A percentile compares a stretch with the other conserved stretches of the same genome.
Conservation (phyloP, 1,139 yeast genomes). For the Arxiozyma bovina region DNA sequence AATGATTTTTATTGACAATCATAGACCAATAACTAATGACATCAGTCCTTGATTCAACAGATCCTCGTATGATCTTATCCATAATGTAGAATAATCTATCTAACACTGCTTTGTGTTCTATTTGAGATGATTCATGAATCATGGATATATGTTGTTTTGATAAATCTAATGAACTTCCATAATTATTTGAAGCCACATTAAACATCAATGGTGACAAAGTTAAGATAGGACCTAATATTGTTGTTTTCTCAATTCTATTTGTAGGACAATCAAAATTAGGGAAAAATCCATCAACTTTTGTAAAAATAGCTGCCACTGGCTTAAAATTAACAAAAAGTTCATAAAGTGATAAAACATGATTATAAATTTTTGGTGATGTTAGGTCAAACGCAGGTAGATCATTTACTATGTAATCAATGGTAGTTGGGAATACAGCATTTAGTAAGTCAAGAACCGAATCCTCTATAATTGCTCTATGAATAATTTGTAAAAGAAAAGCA, state of each 20-base stretch:
- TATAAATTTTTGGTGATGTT: constrained; percentile 43
- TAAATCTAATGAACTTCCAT: constrained; percentile 35
- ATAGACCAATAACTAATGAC: constrained; percentile 62
- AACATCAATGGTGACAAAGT: constrained; percentile 64
- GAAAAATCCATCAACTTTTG: constrained; percentile 49
- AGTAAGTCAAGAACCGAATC: constrained; percentile 55
- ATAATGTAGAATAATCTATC: constrained; percentile 59
- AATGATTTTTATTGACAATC: constrained; percentile 70
- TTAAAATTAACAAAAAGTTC: constrained; percentile 56
- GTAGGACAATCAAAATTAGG: constrained; percentile 33
- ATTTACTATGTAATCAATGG: constrained; percentile 27
- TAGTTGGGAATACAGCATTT: constrained; percentile 45
- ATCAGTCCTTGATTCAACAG: constrained; percentile 51
- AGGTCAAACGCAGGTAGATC: constrained; percentile 30
- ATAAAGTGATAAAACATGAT: constrained; percentile 44
- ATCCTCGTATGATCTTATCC: constrained; percentile 72
- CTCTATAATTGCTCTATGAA: constrained; percentile 55
- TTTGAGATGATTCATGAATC: constrained; percentile 48
- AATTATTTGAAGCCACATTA: constrained; percentile 41
- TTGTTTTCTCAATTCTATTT: constrained; percentile 47
- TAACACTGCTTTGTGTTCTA: constrained; percentile 48
- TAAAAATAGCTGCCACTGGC: constrained; percentile 51
- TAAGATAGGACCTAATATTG: constrained; percentile 71
- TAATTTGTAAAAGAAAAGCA: constrained; percentile 51
- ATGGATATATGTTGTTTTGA: constrained; percentile 35